phyloP scores from a whole-genome alignment of 768 basidiomycete species.

The Leucosporidium scottii region DNA sequence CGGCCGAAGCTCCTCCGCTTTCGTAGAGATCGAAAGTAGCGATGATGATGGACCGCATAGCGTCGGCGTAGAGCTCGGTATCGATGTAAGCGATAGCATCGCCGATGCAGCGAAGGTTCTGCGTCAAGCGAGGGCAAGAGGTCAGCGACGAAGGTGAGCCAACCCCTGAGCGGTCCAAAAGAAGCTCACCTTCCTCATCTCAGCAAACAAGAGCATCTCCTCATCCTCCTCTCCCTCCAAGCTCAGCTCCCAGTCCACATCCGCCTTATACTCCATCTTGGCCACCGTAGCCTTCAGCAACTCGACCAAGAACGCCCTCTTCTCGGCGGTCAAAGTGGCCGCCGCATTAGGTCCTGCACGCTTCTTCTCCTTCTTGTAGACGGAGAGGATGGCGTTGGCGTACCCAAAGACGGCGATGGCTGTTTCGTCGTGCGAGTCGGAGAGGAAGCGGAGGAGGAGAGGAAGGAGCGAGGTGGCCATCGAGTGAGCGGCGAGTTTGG shows the following conservation, averaged over 20 bases:
- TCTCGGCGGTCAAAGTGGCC: slow-evolving; percentile 45
- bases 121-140: neutral
- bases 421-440: slow-evolving; percentile 84
- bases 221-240: slow-evolving; percentile 69
- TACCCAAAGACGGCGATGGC: slow-evolving; percentile 76
- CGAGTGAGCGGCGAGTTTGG: slow-evolving; percentile 6
- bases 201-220: slow-evolving; percentile 78
- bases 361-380: slow-evolving; percentile 59
- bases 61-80: slow-evolving; percentile 70
- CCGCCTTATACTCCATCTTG: slow-evolving; percentile 80
- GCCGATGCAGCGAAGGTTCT: slow-evolving; percentile 80
- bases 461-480: slow-evolving; percentile 51
- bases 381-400: slow-evolving; percentile 62
- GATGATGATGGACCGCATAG: slow-evolving; percentile 64
- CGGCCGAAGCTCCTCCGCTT: slow-evolving; percentile 42
- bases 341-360: slow-evolving; percentile 47
- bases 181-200: slow-evolving; percentile 65
- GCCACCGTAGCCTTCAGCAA: slow-evolving; percentile 69
- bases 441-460: slow-evolving; percentile 77
- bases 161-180: neutral
- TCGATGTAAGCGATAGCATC: slow-evolving; percentile 82
- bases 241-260: slow-evolving; percentile 47
- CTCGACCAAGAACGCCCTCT: slow-evolving; percentile 67
- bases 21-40: slow-evolving; percentile 66
- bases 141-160: neutral